Base-by-base conservation (phyloP, 495 filamentous ascomycete genomes). In the Penicilliopsis zonata region DNA sequence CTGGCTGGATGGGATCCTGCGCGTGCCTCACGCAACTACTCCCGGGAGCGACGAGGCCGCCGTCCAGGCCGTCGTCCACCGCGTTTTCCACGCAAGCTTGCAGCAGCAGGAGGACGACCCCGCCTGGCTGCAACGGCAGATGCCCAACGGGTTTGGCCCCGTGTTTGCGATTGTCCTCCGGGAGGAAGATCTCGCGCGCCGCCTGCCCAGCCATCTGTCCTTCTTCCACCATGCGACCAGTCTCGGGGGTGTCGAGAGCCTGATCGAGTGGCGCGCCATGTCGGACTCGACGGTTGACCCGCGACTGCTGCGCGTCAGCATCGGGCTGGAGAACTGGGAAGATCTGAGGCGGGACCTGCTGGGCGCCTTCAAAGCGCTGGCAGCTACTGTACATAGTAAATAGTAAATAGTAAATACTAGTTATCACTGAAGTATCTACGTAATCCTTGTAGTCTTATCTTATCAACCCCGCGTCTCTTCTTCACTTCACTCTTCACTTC, bases 161-260 rank as follows among this genome's bases (percentile, higher is more conserved):
- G 90, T 98, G 6, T 98, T 96, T 46, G 63, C 80, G 1, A 67
- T 94, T 23, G 60, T 52, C 9, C 70, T 83, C 67, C 67, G 70
- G 37, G 59, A 61, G 3, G 65, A 70, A 42, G 53, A 57, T 4
- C 48, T 70, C 27, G 88, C 90, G 2, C 64, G 67, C 21, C 53
- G 59, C 23, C 50, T 98, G 33, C 90, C 90, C 15, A 79, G 77
- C 44, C 76, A 81, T 59, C 50, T 95, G 47, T 37, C 67, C 16
- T 69, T 86, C 31, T 98, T 95, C 63, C 83, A 93, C 41, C 90
- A 98, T 67, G 87, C 90, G 5, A 98, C 90, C 10, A 87, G 80
- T 53, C 56, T 98, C 4, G 90, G 90, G 3, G 86, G 88, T 1
- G 86, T 96, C 7, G 90, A 98, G 72, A 86, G 80, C 42, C 58